Evolutionary conservation across 805 yeast genomes (phyloP).

Genomic region (Komagataella kurtzmanii): DNA sequence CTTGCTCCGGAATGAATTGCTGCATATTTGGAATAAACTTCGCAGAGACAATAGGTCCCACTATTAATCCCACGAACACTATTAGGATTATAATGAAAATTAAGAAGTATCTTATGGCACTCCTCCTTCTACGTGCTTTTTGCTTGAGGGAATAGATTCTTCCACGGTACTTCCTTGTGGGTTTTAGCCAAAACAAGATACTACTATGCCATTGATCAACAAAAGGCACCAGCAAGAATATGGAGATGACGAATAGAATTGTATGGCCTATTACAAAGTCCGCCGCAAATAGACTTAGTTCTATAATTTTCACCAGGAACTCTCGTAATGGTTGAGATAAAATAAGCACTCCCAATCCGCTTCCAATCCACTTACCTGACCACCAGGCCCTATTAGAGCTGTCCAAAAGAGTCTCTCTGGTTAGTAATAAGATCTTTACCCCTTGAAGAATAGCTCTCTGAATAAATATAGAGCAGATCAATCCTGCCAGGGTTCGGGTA

Average conservation of each 20-base stretch:
- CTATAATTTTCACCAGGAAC: slow-evolving; percentile 28
- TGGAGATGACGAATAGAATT: slow-evolving; percentile 24
- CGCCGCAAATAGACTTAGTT: slow-evolving; percentile 30
- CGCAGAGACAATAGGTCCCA: slow-evolving; percentile 26
- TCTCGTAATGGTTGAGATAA: slow-evolving; percentile 34
- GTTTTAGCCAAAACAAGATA: slow-evolving; percentile 35
- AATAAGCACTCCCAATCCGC: slow-evolving; percentile 22
- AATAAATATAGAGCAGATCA: slow-evolving; percentile 22
- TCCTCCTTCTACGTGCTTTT: slow-evolving; percentile 22
- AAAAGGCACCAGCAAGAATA: slow-evolving; percentile 29
- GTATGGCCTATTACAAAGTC: slow-evolving; percentile 33
- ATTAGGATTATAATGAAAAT: slow-evolving; percentile 28
- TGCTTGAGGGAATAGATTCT: slow-evolving; percentile 26
- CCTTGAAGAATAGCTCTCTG: slow-evolving; percentile 23
- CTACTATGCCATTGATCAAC: slow-evolving; percentile 34
- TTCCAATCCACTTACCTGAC: slow-evolving; percentile 34
- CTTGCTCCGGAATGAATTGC: slow-evolving; percentile 6
- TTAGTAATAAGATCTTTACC: slow-evolving; percentile 18
- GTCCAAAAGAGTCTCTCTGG: slow-evolving; percentile 28
- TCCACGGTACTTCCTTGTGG: slow-evolving; percentile 20
- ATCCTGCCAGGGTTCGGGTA: slow-evolving; percentile 23
- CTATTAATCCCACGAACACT: slow-evolving; percentile 18
- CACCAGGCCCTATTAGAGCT: slow-evolving; percentile 35
- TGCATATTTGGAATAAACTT: slow-evolving; percentile 28
- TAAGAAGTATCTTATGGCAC: slow-evolving; percentile 29